phyloP scores from a whole-genome alignment of 2,329 filamentous ascomycete species.

The Penicillium sp. region DNA sequence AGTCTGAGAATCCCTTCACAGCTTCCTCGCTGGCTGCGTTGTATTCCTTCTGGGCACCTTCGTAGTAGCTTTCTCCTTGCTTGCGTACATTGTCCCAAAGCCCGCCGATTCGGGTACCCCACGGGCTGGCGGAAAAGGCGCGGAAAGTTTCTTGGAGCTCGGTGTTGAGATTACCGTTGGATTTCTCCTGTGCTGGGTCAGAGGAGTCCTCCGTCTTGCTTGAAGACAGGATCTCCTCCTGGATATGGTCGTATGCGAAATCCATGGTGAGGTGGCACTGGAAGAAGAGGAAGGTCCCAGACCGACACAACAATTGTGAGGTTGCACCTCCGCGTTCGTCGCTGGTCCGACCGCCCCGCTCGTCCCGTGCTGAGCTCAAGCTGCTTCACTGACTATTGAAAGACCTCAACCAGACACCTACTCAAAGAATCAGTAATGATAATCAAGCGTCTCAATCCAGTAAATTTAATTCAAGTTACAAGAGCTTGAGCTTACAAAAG shows the following conservation, averaged over 20 bases:
- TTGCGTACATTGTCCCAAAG: slow-evolving; percentile 92
- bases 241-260: slow-evolving; percentile 94
- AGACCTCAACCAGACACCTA: not conserved
- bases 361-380: slow-evolving; percentile 2
- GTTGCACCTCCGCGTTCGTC: slow-evolving; percentile 32
- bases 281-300: slow-evolving; percentile 9
- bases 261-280: slow-evolving; percentile 65
- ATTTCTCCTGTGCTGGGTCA: slow-evolving; percentile 34
- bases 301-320: slow-evolving; percentile 17
- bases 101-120: slow-evolving; percentile 85
- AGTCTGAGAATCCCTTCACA: slow-evolving; percentile 72
- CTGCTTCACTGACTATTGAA: not conserved
- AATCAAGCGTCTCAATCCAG: not conserved
- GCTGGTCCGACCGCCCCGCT: slow-evolving; percentile 35
- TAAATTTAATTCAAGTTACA: not conserved
- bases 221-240: slow-evolving; percentile 71
- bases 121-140: slow-evolving; percentile 85
- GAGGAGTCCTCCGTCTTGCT: slow-evolving; percentile 54
- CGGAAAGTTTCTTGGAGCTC: slow-evolving; percentile 96
- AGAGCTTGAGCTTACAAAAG: not conserved
- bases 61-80: slow-evolving; percentile 87
- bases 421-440: not conserved
- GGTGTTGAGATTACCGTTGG: slow-evolving; percentile 66
- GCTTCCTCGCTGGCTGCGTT: slow-evolving; percentile 78
- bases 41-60: slow-evolving; percentile 80